Evolutionary conservation across 805 yeast species (phyloP), one percentile per base, ranked within the genome.

Genomic region (Scheffersomyces lignosus): DNA sequence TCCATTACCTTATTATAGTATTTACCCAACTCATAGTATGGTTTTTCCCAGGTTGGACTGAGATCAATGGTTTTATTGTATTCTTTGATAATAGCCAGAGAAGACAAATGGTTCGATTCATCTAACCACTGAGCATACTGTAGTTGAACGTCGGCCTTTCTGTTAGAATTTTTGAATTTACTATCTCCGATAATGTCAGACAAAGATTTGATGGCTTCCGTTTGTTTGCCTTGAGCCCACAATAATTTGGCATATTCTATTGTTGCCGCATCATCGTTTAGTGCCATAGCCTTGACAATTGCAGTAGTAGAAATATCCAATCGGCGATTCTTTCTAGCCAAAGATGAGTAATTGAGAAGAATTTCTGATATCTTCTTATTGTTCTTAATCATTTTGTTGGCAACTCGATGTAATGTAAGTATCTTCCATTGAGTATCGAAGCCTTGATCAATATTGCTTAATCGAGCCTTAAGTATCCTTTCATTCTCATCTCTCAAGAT

Each of bases 41-140:
- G 88, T 47, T 83, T 82, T 31, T 86, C 95, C 83, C 88, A 84
- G 0, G 69, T 56, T 1, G 66, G 64, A 41, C 80, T 80, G 14
- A 79, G 53, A 24, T 66, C 62, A 13, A 77, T 71, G 0, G 91
- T 81, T 3, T 75, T 66, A 18, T 64, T 64, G 48, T 88, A 93
- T 44, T 87, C 87, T 18, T 73, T 73, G 15, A 84, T 75, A 26
- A 93, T 84, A 24, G 80, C 81, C 12, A 73, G 75, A 6, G 95
- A 80, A 6, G 88, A 81, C 22, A 89, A 83, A 53, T 87, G 90
- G 34, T 88, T 90, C 0, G 96, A 86, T 24, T 70, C 70, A 52
- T 89, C 96, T 13, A 89, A 66, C 98, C 98, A 93, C 44, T 81
- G 78, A 0, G 96, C 87, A 53, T 87, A 87, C 40, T 82, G 81